Percentiles rank a stretch among this genome's conserved stretches.
phyloP scores from a whole-genome alignment of 306 rosid species.

The Glycyrrhiza uralensis region DNA sequence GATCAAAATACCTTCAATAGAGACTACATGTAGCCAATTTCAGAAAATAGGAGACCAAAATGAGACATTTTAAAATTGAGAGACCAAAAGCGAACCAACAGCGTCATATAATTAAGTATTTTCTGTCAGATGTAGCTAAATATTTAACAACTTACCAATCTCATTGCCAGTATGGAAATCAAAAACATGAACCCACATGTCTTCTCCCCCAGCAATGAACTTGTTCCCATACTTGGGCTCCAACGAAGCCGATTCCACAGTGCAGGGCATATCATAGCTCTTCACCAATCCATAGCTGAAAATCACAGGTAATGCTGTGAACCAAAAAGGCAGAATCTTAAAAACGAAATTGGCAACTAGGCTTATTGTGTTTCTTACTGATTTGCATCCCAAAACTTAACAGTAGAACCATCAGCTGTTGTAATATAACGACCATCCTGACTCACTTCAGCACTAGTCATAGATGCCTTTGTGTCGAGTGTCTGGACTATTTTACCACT shows the following conservation, averaged over 20 bases:
- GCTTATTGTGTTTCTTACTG: conserved; percentile 51
- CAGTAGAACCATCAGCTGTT: conserved; percentile 93
- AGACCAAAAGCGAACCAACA: too few relatives aligned
- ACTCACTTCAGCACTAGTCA: conserved; percentile 98
- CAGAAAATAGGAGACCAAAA: too few relatives aligned
- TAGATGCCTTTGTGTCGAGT: conserved; percentile 84
- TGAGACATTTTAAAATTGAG: too few relatives aligned
- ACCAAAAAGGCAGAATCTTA: conserved; percentile 13
- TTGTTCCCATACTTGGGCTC: conserved; percentile 92
- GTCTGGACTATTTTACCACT: conserved; percentile 89
- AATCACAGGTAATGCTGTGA: conserved; percentile 25
- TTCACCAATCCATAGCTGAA: conserved; percentile 85
- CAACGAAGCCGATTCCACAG: conserved; percentile 89
- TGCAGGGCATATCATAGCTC: conserved; percentile 95
- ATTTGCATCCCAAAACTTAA: conserved; percentile 98
- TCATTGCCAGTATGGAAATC: conserved; percentile 95
- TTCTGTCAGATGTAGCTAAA: not conserved
- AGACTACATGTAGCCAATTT: too few relatives aligned
- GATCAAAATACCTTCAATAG: too few relatives aligned
- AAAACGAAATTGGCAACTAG: not conserved
- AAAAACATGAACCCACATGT: conserved; percentile 93
- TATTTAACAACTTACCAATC: conserved; percentile 54
- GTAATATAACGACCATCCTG: conserved; percentile 97
- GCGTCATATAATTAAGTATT: not conserved
- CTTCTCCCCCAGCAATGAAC: conserved; percentile 97